These are phyloP conservation scores for Chondrus crispus DNA, from an alignment of 23 red algal genomes.

Conservation along the genomic window DNA sequence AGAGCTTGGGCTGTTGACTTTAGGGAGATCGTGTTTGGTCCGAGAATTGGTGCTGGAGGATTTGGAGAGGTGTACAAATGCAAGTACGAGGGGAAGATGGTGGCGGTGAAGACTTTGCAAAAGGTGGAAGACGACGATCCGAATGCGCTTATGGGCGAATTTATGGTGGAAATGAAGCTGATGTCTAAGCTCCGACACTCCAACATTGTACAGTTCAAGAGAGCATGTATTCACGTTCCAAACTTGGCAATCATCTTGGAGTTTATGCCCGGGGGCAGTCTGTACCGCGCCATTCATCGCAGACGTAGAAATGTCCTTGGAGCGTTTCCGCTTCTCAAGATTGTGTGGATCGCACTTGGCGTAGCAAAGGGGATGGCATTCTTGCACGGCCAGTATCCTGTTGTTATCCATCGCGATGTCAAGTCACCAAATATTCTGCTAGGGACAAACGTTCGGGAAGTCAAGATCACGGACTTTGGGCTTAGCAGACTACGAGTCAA, in stretches of 20 bases:
- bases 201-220: conserved; percentile 94
- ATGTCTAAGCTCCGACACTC: conserved; percentile 91
- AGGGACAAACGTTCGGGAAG: conserved; percentile 77
- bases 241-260: conserved; percentile 93
- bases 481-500: conserved; percentile 72
- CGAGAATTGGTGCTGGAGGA: conserved; percentile 92
- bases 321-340: conserved; percentile 80
- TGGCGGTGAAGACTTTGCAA: conserved; percentile 94
- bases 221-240: conserved; percentile 81
- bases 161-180: conserved; percentile 98
- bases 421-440: conserved; percentile 97
- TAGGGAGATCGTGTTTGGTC: conserved; percentile 76
- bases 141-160: conserved; percentile 70
- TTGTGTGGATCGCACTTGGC: conserved; percentile 87
- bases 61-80: conserved; percentile 97
- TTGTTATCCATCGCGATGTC: conserved; percentile 91
- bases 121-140: conserved; percentile 90
- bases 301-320: conserved; percentile 71
- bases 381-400: conserved; percentile 89
- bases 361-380: conserved; percentile 92
- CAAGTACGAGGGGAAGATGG: conserved; percentile 68
- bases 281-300: conserved; percentile 90
- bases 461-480: conserved; percentile 98
- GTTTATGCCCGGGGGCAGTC: conserved; percentile 91
- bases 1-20: conserved; percentile 87